Base-by-base conservation (phyloP, 305 asterid genomes). In the Ruellia speciosa region DNA sequence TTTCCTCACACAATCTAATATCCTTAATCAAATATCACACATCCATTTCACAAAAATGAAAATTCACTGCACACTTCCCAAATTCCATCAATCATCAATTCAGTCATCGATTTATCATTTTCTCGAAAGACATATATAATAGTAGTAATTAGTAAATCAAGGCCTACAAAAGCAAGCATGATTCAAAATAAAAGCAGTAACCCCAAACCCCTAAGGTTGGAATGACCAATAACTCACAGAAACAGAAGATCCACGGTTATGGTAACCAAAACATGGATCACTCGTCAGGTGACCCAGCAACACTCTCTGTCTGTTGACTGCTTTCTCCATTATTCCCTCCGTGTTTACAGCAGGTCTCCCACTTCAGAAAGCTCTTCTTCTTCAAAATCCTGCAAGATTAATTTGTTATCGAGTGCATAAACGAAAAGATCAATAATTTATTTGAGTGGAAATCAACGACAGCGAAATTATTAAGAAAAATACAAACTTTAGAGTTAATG, bases 221-320 rank as follows among this genome's bases (percentile, higher is more conserved):
- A 43, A 43, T 43, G 49, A 12, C 14, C 49, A 3, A 13, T 2
- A 4, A 63, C 92, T 74, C 62, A 87, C 97, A 66, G 79, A 75
- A 18, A 90, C 3, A 60, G 96, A 78, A 15, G 63, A 7, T 43
- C 12, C 54, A 64, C 50, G 37, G 43, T 51, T 62, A 14, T 64
- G 81, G 19, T 54, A 68, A 63, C 75, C 19, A 60, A 20, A 46
- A 12, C 80, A 67, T 54, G 84, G 61, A 69, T 64, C 19, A 46
- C 92, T 86, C 41, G 63, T 77, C 31, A 90, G 70, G 65, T 90
- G 97, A n/a, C 78, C 71, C 65, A 85, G 74, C 64, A 90, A 67
- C 66, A 90, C 69, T 46, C 68, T 83, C 71, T 90, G 95, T 49
- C 97, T 85, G 74, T 70, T 64, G 2, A 69, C 58, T 20, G 94